These are phyloP conservation scores for Crithidia brevicula DNA, from an alignment of 208 protist genomes.

Conservation along the genomic window DNA sequence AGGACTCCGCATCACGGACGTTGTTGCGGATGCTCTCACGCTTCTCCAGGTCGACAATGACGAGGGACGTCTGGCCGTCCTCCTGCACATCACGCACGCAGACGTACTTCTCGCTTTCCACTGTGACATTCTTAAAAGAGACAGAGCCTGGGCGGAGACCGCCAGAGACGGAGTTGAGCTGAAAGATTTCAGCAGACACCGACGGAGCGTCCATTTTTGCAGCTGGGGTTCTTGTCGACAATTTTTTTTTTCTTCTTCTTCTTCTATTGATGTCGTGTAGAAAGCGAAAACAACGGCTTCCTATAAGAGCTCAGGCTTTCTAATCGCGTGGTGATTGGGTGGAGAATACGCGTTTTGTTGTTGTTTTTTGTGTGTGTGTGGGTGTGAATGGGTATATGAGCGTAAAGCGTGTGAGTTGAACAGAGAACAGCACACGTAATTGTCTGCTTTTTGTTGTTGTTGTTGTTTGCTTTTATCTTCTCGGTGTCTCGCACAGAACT, in stretches of 20 bases:
- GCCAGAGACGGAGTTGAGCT: slow-evolving; percentile 85
- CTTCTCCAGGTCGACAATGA: slow-evolving; percentile 97
- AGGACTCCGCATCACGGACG: slow-evolving; percentile 97
- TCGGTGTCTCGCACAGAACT: too few relatives aligned
- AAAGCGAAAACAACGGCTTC: too few relatives aligned
- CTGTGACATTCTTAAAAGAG: slow-evolving; percentile 96
- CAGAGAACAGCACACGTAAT: too few relatives aligned
- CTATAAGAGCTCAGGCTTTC: too few relatives aligned
- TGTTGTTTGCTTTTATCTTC: too few relatives aligned
- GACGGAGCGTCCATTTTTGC: slow-evolving; percentile 63
- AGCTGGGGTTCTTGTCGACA: not conserved
- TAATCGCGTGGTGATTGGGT: too few relatives aligned
- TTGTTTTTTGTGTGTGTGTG: too few relatives aligned
- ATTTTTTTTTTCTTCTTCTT: not conserved
- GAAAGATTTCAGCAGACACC: slow-evolving; percentile 68
- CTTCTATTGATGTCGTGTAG: not conserved
- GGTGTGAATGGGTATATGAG: too few relatives aligned
- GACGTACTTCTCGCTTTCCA: slow-evolving; percentile 98
- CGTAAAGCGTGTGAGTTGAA: too few relatives aligned
- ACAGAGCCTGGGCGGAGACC: slow-evolving; percentile 95
- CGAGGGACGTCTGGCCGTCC: slow-evolving; percentile 75
- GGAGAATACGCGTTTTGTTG: too few relatives aligned
- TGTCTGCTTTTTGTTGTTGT: too few relatives aligned
- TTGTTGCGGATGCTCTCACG: slow-evolving; percentile 95
- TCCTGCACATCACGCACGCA: slow-evolving; percentile 96